Evolutionary conservation across 2,329 filamentous ascomycete genomes (phyloP), one percentile per base, ranked within the genome.

Genomic region (Diaporthe citrichinensis): DNA sequence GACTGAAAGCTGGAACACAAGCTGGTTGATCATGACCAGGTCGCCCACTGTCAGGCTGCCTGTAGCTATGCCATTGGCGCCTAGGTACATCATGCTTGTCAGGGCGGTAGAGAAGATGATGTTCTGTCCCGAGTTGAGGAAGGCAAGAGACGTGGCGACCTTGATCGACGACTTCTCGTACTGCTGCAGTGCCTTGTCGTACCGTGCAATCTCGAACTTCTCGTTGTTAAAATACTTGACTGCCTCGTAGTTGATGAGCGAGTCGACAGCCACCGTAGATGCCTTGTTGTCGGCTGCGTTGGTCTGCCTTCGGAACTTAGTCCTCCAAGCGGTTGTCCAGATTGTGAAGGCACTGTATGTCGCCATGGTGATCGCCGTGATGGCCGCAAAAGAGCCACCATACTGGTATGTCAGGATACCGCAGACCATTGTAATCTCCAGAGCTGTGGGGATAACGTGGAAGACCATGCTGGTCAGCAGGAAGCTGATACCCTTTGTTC

Each of bases 171-270:
- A 96, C 83, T 94, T 94, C 83, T 99, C 95, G 83, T 99, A 99
- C 76, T 93, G 90, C 78, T 92, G 90, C 34, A 99, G 87, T 0
- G 97, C 95, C 80, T 93, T 91, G 84, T 98, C 96, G 83, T 99
- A 99, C 57, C 97, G 92, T 44, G 91, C 90, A 58, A 98, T 95
- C 86, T 99, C 97, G 79, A 95, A 98, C 78, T 94, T 95, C 82
- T 99, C 97, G 81, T 99, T 99, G 87, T 99, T 99, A 87, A 98
- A 99, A 86, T 98, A 98, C 85, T 99, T 99, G 82, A 99, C 97
- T 20, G 97, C 96, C 85, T 99, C 97, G 81, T 98, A 99, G 86
- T 99, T 99, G 88, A 99, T 98, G 69, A 99, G 87, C 0, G 96
- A 98, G 85, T 99, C 97, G 1, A 98, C 96, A 0, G 96, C 96